Evolutionary conservation across 306 rosid genomes (phyloP).

Genomic region (Rubus parviflorus): DNA sequence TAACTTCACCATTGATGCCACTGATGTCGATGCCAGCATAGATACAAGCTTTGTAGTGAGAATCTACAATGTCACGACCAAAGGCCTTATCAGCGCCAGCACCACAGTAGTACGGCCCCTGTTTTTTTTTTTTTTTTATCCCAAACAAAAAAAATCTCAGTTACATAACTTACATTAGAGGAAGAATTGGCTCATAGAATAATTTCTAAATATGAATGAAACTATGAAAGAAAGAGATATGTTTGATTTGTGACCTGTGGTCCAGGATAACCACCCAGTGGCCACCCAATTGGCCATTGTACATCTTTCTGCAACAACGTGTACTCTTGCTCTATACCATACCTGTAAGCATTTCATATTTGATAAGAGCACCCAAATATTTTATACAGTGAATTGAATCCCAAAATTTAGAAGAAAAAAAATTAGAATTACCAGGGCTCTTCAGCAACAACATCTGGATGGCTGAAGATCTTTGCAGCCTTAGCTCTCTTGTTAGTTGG

Average conservation of each 20-base stretch:
- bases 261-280: constrained; percentile 66
- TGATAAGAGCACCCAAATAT: too few species aligned
- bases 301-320: constrained; percentile 54
- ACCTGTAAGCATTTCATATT: constrained; percentile 33
- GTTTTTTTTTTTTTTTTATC: neutral
- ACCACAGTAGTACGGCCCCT: constrained; percentile 63
- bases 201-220: neutral
- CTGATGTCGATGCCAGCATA: constrained; percentile 67
- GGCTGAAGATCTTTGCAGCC: constrained; percentile 61
- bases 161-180: neutral
- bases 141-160: neutral
- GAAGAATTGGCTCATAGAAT: neutral
- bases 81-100: constrained; percentile 66
- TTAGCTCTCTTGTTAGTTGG: constrained; percentile 51
- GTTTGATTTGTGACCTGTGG: constrained; percentile 24
- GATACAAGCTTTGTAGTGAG: constrained; percentile 72
- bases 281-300: constrained; percentile 73
- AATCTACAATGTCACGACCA: constrained; percentile 68
- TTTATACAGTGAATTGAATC: too few species aligned
- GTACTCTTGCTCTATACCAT: constrained; percentile 70
- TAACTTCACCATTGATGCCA: constrained; percentile 74
- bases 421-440: constrained; percentile 48
- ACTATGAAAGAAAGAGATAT: neutral
- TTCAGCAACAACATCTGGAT: constrained; percentile 54
- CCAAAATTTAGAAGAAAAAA: too few species aligned